A percentile compares a stretch with the other conserved stretches of the same genome.
Conservation (phyloP, 805 yeast species). For the Myxozyma kluyveri region DNA sequence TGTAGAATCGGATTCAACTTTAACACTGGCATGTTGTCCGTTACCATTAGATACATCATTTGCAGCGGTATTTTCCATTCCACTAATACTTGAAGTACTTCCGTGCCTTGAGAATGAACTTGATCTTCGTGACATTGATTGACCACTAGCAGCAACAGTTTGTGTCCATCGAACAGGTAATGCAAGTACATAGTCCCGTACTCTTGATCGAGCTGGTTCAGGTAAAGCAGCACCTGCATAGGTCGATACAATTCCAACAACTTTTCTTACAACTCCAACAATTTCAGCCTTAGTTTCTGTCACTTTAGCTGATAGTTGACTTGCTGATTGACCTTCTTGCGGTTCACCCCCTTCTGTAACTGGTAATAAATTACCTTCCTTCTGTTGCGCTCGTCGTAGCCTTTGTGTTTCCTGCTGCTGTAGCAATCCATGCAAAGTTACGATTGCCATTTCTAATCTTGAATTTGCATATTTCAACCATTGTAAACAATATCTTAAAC, state of each 20-base stretch:
- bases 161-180: slow-evolving; percentile 73
- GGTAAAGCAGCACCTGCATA: slow-evolving; percentile 75
- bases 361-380: too few relatives aligned
- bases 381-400: too few relatives aligned
- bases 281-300: slow-evolving; percentile 69
- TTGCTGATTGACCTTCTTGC: too few relatives aligned
- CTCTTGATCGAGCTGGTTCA: slow-evolving; percentile 74
- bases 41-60: neutral
- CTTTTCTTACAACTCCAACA: slow-evolving; percentile 82
- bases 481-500: slow-evolving; percentile 75
- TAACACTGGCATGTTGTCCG: neutral
- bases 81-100: neutral
- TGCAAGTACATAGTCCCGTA: slow-evolving; percentile 70
- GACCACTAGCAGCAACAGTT: slow-evolving; percentile 34
- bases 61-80: neutral
- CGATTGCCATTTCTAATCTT: slow-evolving; percentile 66
- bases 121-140: slow-evolving; percentile 13
- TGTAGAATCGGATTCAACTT: neutral
- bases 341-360: too few relatives aligned
- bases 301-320: slow-evolving; percentile 30
- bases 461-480: slow-evolving; percentile 76
- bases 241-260: slow-evolving; percentile 79
- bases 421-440: slow-evolving; percentile 56
- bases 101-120: neutral
- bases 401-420: slow-evolving; percentile 38